These are phyloP conservation scores for Hordeum marinum DNA, from an alignment of 176 grass and related monocot species.

Conservation along the genomic window DNA sequence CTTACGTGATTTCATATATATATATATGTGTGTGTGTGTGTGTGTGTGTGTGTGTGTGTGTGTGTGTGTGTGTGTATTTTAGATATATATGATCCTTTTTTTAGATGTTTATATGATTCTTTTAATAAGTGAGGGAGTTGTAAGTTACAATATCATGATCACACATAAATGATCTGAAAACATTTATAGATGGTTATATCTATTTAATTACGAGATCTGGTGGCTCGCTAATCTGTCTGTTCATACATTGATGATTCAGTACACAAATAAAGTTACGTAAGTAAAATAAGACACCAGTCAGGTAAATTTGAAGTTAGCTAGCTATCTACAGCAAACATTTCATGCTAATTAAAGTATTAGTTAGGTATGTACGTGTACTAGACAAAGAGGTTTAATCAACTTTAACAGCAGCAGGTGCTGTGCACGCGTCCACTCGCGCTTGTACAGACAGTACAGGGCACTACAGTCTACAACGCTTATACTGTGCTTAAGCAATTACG, in stretches of 20 bases:
- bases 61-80: too few species aligned
- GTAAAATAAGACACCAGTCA: neutral
- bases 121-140: too few species aligned
- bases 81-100: too few species aligned
- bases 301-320: neutral
- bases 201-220: too few species aligned
- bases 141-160: too few species aligned
- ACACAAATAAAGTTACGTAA: neutral
- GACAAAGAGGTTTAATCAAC: neutral
- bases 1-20: too few species aligned
- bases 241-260: neutral
- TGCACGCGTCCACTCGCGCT: neutral
- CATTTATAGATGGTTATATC: neutral
- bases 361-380: neutral
- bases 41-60: too few species aligned
- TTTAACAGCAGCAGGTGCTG: neutral
- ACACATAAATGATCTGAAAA: neutral
- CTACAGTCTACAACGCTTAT: neutral
- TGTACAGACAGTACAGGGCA: neutral
- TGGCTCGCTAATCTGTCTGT: neutral
- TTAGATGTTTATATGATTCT: too few species aligned
- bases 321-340: neutral
- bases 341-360: too few species aligned
- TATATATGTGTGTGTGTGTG: too few species aligned
- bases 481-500: neutral